A percentile compares a stretch with the other conserved stretches of the same genome.
Conservation (phyloP, 2,329 filamentous ascomycete genomes). For the Didymella sp. region DNA sequence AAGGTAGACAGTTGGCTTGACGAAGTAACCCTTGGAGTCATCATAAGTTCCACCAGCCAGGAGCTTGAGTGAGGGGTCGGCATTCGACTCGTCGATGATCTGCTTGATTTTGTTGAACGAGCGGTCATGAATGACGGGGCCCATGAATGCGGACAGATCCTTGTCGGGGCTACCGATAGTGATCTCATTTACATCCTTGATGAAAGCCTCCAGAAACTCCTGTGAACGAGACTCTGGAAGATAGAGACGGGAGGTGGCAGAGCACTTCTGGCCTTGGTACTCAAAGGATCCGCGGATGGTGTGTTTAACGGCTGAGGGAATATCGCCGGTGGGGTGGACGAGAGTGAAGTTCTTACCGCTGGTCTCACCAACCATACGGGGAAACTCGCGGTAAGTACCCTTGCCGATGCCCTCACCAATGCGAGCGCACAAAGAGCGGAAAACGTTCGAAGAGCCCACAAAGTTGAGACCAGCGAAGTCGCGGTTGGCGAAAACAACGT, state of each 20-base stretch:
- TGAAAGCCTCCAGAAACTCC: conserved; percentile 69
- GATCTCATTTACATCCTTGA: conserved; percentile 70
- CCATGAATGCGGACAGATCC: conserved; percentile 77
- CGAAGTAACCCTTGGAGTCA: conserved; percentile 76
- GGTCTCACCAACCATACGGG: conserved; percentile 85
- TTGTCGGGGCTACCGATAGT: conserved; percentile 70
- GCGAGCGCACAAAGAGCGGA: conserved; percentile 83
- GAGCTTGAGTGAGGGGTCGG: conserved; percentile 72
- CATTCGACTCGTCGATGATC: conserved; percentile 78
- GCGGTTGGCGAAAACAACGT: conserved; percentile 73
- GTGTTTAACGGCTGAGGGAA: conserved; percentile 78
- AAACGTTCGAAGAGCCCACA: conserved; percentile 88
- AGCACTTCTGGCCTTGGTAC: conserved; percentile 90
- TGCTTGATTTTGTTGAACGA: conserved; percentile 79
- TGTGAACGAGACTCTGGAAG: conserved; percentile 76
- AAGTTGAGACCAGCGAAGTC: conserved; percentile 91
- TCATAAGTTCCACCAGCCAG: conserved; percentile 78
- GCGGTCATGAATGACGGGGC: conserved; percentile 80
- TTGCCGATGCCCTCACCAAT: conserved; percentile 82
- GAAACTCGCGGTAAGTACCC: conserved; percentile 81
- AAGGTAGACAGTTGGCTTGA: conserved; percentile 80
- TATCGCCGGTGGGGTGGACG: conserved; percentile 75
- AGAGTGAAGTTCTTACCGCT: conserved; percentile 93
- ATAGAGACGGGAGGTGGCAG: conserved; percentile 79
- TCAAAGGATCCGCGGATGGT: conserved; percentile 86